These are phyloP conservation scores for Solanum clarkiae DNA, from an alignment of 257 asterid species.

Conservation along the genomic window DNA sequence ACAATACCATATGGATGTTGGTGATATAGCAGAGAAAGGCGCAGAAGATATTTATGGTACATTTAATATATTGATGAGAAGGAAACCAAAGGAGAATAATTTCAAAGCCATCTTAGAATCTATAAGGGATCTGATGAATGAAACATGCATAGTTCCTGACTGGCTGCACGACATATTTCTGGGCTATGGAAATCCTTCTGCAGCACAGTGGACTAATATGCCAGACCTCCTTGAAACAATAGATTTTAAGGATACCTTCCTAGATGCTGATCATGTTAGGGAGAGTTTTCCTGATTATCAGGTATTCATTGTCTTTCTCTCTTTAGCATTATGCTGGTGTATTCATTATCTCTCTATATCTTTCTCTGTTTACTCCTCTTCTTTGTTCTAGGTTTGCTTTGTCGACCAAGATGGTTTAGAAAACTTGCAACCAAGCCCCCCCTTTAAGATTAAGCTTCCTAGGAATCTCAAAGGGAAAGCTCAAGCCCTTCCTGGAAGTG, in stretches of 20 bases:
- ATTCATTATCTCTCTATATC: not conserved
- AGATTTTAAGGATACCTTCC: conserved; percentile 91
- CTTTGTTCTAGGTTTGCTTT: conserved; percentile 56
- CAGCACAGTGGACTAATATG: conserved; percentile 93
- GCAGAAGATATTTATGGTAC: conserved; percentile 79
- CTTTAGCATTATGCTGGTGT: not conserved
- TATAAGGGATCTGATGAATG: conserved; percentile 96
- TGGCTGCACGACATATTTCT: conserved; percentile 96
- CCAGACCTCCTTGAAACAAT: conserved; percentile 78
- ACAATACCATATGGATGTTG: conserved; percentile 96
- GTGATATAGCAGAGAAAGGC: conserved; percentile 90
- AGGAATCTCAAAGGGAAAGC: conserved; percentile 41
- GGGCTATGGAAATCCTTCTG: conserved; percentile 98
- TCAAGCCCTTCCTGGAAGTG: conserved; percentile 53
- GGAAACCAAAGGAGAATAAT: conserved; percentile 98
- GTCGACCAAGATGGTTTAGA: conserved; percentile 65
- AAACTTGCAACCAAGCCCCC: conserved; percentile 50
- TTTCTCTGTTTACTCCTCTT: conserved; percentile 2
- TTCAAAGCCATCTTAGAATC: conserved; percentile 98
- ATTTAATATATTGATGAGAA: conserved; percentile 87
- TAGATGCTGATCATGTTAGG: conserved; percentile 76
- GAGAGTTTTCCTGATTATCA: conserved; percentile 79
- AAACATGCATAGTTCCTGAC: conserved; percentile 95
- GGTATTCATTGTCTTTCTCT: conserved; percentile 27
- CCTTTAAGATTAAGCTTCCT: conserved; percentile 70